Base-by-base conservation (phyloP, 371 early-diverging fungal genomes). In the Nosema muscidifuracis region DNA sequence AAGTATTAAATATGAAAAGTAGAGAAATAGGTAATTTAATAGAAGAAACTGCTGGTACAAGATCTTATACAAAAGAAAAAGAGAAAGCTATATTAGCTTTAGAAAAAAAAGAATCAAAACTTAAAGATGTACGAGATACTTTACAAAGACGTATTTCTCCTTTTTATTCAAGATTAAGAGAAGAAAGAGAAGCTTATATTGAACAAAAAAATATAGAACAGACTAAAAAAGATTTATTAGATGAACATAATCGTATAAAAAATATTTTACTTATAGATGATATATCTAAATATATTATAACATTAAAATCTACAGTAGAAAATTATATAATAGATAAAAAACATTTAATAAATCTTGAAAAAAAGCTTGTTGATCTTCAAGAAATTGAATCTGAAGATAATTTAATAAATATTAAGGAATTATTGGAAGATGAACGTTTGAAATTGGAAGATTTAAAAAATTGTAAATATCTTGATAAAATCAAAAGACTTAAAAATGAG, bases 1-100 rank as follows among this genome's bases (percentile, higher is more conserved):
- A 95, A 77, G 92, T 98, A 1, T 86, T 98, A 26, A 95, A 93
- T 79, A 98, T 98, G 98, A 94, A 93, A 78, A 93, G 95, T 0
- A 86, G 87, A 2, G 94, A 96, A 77, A 89, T 95, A 26, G 82
- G 93, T 33, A 88, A 89, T 31, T 92, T 98, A 93, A 91, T 98
- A 24, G 95, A 95, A 79, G 96, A 97, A 80, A 94, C 95, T 0
- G 94, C 97, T 2, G 99, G 99, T 3, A 95, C 94, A 40, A 87
- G 89, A 65, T 91, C 92, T 92, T 98, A 91, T 80, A 95, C 95
- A 80, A 93, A 92, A 76, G 85, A 91, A 67, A 95, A 95, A 74
- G 92, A 89, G 47, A 93, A 93, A 81, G 95, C 99, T 0, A 79
- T 91, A 53, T 87, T 87, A 62, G 90, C 90, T 0, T 91, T 98